phyloP scores from a whole-genome alignment of 371 early-diverging fungal genomes.

The Mucor ambiguus region DNA sequence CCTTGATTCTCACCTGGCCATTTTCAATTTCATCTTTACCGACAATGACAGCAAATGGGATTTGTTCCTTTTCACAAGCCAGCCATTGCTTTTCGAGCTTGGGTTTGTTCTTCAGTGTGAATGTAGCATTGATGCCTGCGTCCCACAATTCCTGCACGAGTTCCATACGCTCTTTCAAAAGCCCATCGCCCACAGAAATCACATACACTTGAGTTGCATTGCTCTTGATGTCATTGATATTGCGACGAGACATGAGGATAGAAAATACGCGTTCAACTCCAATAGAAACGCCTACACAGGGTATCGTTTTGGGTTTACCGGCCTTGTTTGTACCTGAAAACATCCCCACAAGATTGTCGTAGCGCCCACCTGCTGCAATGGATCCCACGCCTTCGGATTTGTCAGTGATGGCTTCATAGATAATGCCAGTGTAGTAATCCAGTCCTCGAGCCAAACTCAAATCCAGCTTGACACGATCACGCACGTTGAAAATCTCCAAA shows the following conservation, averaged over 20 bases:
- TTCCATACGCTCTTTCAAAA: constrained; percentile 90
- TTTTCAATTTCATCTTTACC: constrained; percentile 81
- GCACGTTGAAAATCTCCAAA: constrained; percentile 79
- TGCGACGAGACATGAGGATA: constrained; percentile 69
- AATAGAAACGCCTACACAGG: constrained; percentile 97
- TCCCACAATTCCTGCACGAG: constrained; percentile 91
- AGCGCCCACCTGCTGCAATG: constrained; percentile 98
- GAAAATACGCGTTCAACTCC: constrained; percentile 99
- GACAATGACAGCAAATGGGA: constrained; percentile 89
- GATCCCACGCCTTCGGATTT: constrained; percentile 91
- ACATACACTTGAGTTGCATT: constrained; percentile 90
- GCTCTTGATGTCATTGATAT: constrained; percentile 66
- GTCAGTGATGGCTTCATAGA: constrained; percentile 95
- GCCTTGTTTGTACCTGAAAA: constrained; percentile 73
- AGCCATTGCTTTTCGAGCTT: constrained; percentile 83
- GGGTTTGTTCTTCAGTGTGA: constrained; percentile 90
- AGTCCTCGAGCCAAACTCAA: constrained; percentile 96
- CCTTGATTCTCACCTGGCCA: constrained; percentile 84
- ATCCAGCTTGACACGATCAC: constrained; percentile 78
- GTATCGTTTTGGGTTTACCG: constrained; percentile 74
- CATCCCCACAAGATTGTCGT: constrained; percentile 98
- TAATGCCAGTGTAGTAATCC: constrained; percentile 99
- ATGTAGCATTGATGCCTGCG: constrained; percentile 75
- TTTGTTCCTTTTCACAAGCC: constrained; percentile 79
- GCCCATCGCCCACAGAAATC: constrained; percentile 76